Evolutionary conservation across 2,329 filamentous ascomycete species (phyloP), one percentile per base, ranked within the genome.

Genomic region (Thielaviopsis ethacetica): DNA sequence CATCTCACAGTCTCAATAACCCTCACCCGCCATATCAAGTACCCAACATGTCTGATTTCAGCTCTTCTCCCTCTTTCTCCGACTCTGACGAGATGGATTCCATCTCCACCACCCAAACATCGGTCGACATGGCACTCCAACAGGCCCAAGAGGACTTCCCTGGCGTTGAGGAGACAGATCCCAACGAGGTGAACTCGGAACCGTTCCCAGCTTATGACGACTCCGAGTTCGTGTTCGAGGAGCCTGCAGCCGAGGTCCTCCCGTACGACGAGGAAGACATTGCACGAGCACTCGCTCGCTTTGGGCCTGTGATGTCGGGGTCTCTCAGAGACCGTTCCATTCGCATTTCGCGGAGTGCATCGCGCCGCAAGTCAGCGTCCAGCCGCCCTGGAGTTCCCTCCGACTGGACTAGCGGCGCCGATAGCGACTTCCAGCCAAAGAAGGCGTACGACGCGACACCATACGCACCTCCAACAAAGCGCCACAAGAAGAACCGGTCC

Each of bases 121-220:
- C 44, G 1, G 9, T 49, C 44, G 19, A 21, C 44, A 19, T 21
- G 44, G n/a, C 5, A 19, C 17, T 19, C 17, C n/a, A 3, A 21
- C n/a, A 17, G 1, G n/a, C 44, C 7, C 17, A 19, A 10, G 44
- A 49, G 10, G 44, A 54, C 27, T 22, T 54, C n/a, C 53, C 53
- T 9, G 53, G 53, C n/a, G 19, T 54, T 41, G 53, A 54, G 4
- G 27, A 41, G 10, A 3, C n/a, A 19, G 17, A 17, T 1, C 4
- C 44, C n/a, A 21, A 10, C 44, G 44, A 49, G 19, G 41, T 47
- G 5, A 49, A 49, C 44, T 47, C 21, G 51, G 58, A 60, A 22
- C 58, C 54, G 54, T 60, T 60, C 53, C 58, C 58, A 49, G 34
- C 24, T 15, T 60, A 60, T 51, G 58, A 60, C 24, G 58, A 60